Evolutionary conservation across 495 filamentous ascomycete species (phyloP).

Genomic region (Neurospora hispaniola): DNA sequence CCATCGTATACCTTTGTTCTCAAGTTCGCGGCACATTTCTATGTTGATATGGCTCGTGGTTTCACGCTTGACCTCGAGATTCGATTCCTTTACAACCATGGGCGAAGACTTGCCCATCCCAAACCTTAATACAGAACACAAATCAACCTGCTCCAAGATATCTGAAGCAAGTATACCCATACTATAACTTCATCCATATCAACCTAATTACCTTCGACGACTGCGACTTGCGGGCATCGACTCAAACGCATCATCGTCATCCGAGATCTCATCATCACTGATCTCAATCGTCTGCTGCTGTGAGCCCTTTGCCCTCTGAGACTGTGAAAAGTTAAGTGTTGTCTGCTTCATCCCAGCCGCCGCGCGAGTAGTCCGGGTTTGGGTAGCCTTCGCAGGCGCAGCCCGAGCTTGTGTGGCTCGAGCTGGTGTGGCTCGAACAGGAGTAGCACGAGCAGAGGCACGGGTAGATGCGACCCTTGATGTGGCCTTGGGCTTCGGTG

Average conservation of each 20-base stretch:
- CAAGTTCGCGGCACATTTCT: not conserved
- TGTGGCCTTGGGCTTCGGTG: slow-evolving; percentile 2
- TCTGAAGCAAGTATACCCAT: not conserved
- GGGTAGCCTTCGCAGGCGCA: slow-evolving; percentile 24
- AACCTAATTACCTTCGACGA: slow-evolving; percentile 7
- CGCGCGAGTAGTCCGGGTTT: slow-evolving; percentile 26
- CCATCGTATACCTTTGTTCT: not conserved
- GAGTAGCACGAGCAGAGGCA: slow-evolving; percentile 9
- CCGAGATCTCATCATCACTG: slow-evolving; percentile 68
- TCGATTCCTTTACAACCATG: not conserved
- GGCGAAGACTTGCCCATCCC: not conserved
- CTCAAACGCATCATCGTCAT: slow-evolving; percentile 76
- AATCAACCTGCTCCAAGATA: not conserved
- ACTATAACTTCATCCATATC: not conserved
- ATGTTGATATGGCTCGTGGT: not conserved
- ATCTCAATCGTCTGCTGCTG: slow-evolving; percentile 41
- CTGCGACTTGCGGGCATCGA: slow-evolving; percentile 28
- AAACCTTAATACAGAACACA: not conserved
- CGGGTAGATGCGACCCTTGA: not conserved
- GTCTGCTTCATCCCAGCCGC: slow-evolving; percentile 45
- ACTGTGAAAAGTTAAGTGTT: slow-evolving; percentile 60
- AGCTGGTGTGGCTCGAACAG: slow-evolving; percentile 7
- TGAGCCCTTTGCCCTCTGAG: slow-evolving; percentile 40
- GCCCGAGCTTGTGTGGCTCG: slow-evolving; percentile 10
- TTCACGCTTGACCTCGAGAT: not conserved